Base-by-base conservation (phyloP, 495 filamentous ascomycete genomes). In the Xylaria intraflava region DNA sequence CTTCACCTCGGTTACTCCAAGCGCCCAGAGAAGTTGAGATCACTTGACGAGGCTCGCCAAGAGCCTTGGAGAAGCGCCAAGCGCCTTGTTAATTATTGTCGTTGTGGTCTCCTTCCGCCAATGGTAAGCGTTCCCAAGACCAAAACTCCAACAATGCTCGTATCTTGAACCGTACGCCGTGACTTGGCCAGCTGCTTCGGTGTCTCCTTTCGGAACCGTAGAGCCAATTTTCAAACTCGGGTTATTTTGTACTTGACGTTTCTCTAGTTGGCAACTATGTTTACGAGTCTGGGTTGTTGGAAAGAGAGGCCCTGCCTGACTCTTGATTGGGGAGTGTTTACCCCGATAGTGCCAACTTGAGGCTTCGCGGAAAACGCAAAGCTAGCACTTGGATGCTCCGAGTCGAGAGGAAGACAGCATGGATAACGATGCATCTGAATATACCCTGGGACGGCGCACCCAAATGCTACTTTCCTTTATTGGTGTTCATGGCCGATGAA, bases 401-500 rank as follows among this genome's bases (percentile, higher is more conserved):
- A 42, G 17, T 41, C 26, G 33, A 53, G 31, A 41, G 17, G 17
- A 40, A 48, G 33, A 23, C 26, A 17, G 43, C 8, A 24, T 16
- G 47, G 19, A 45, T 48, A 33, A 45, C 24, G 19, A 41, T 55
- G 36, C 36, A 43, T 49, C 36, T 17, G 42, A 24, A 40, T 48
- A 29, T 35, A 36, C 36, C 16, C 30, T 17, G 17, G 17, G 35
- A 49, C 35, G 27, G 36, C 52, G 6, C 38, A 16, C 12, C 38
- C 30, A 49, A 53, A 55, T 55, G 44, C 19, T 40, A 55, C 52
- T 48, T 55, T 55, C 52, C 52, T 43, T 47, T 55, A 47, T 55
- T 24, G 31, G 52, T 55, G 33, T 20, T 19, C 22, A 49, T 43
- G 27, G 16, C 52, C 52, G 52, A 43, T 9, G 16, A 3, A 17